Evolutionary conservation across 495 filamentous ascomycete genomes (phyloP).

Genomic region (Terfezia boudieri): DNA sequence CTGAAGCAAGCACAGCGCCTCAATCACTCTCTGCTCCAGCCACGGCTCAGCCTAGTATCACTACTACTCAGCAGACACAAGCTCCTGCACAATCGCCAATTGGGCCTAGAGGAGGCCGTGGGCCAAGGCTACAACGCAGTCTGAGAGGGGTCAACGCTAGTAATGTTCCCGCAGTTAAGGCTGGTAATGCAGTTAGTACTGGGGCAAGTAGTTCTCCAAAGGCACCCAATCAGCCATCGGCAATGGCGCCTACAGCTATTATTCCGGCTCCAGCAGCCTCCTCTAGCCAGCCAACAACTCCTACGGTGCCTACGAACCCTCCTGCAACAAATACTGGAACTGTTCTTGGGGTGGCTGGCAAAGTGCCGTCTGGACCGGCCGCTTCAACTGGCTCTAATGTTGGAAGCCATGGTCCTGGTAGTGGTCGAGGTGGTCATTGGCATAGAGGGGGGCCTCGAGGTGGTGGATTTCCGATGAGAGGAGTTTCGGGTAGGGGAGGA

Average conservation of each 20-base stretch:
- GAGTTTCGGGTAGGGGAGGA: neutral
- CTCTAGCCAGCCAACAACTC: constrained; percentile 4
- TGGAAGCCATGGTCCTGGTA: neutral
- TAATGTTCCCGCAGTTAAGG: neutral
- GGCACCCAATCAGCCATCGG: constrained; percentile 12
- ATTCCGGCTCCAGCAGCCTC: constrained; percentile 3
- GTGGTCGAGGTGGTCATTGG: constrained; percentile 5
- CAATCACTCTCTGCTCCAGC: too few relatives aligned
- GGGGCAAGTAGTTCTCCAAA: too few relatives aligned
- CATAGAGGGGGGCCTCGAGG: constrained; percentile 8
- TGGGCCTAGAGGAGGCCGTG: neutral
- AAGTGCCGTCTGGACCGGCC: neutral
- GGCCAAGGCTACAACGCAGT: neutral
- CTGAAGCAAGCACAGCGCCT: too few relatives aligned
- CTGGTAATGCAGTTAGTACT: too few relatives aligned
- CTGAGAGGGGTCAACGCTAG: neutral
- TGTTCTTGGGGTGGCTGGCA: neutral
- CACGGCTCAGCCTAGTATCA: too few relatives aligned
- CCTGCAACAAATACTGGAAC: constrained; percentile 11
- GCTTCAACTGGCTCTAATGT: neutral
- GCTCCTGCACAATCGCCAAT: neutral
- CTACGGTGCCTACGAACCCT: constrained; percentile 12
- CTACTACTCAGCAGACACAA: too few relatives aligned
- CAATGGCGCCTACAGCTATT: constrained; percentile 4
- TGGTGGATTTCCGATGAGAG: neutral